Percentiles rank a stretch among this genome's conserved stretches.
Conservation (phyloP, 2,329 filamentous ascomycete species). For the Phialophora verrucosa region DNA sequence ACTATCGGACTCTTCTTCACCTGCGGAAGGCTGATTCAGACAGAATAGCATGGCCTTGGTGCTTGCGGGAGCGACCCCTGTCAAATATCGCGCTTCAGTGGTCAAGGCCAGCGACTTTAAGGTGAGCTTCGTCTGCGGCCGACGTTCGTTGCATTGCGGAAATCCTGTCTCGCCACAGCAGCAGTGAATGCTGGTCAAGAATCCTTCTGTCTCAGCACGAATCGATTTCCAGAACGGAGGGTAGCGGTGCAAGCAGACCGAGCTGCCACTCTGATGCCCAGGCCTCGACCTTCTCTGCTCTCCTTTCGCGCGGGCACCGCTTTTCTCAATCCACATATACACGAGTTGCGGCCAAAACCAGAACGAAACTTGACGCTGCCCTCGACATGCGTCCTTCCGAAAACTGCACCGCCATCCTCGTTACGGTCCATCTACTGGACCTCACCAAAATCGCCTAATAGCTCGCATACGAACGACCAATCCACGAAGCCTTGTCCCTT, state of each 20-base stretch:
- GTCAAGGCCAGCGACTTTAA: neutral
- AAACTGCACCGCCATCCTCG: neutral
- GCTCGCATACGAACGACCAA: neutral
- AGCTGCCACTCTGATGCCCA: neutral
- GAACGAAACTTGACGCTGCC: neutral
- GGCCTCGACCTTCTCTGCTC: neutral
- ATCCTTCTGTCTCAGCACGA: neutral
- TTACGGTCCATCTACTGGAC: neutral
- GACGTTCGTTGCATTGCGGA: neutral
- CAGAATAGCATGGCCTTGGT: neutral
- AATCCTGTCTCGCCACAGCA: neutral
- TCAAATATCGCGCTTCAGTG: neutral
- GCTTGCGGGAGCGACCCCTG: neutral
- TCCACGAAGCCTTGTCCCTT: neutral
- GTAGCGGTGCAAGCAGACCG: neutral
- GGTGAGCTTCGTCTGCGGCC: neutral
- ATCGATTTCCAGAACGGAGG: neutral
- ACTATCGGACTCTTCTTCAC: conserved; percentile 10
- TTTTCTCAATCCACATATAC: neutral
- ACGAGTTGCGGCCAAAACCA: neutral
- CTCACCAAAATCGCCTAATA: too few relatives aligned
- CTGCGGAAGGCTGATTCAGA: neutral
- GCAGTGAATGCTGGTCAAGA: neutral
- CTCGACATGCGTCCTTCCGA: neutral
- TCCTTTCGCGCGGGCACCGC: neutral